A percentile compares a stretch with the other conserved stretches of the same genome.
Conservation (phyloP, 2,329 filamentous ascomycete genomes). For the Cordyceps sp. region DNA sequence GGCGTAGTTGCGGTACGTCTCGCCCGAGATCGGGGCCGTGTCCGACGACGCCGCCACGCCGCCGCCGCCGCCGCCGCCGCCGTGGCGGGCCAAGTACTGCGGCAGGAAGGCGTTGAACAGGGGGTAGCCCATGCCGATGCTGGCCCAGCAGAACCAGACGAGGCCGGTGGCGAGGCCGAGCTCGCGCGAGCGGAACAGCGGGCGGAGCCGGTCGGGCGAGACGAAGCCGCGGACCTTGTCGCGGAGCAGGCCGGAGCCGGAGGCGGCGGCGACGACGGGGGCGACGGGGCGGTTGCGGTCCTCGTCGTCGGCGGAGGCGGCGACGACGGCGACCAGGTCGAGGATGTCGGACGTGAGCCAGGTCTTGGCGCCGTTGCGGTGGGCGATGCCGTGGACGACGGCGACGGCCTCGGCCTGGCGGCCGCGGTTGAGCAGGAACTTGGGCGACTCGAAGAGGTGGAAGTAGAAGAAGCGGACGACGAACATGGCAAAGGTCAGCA, state of each 20-base stretch:
- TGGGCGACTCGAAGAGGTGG: constrained; percentile 52
- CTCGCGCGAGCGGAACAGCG: constrained; percentile 25
- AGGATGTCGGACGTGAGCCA: constrained; percentile 61
- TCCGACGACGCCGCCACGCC: too few species aligned
- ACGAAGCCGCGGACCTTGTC: too few species aligned
- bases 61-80: too few species aligned
- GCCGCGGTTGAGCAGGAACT: constrained; percentile 51
- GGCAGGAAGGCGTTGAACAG: constrained; percentile 86
- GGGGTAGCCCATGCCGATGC: constrained; percentile 74
- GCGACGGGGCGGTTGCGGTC: constrained; percentile 5
- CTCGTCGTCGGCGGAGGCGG: constrained; percentile 16
- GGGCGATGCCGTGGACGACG: constrained; percentile 63
- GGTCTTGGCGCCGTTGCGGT: constrained; percentile 51
- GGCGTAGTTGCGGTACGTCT: constrained; percentile 64
- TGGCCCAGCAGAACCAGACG: constrained; percentile 68
- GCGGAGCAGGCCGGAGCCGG: too few species aligned
- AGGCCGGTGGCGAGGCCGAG: constrained; percentile 33
- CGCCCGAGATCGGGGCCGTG: constrained; percentile 16
- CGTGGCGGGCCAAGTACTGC: too few species aligned
- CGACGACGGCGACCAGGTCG: constrained; percentile 33
- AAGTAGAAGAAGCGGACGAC: constrained; percentile 64
- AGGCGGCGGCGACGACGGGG: constrained; percentile 3
- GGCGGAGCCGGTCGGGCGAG: too few species aligned
- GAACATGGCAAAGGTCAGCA: constrained; percentile 63
- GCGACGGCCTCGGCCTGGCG: constrained; percentile 65